These are phyloP conservation scores for Colletotrichum sublineola DNA, from an alignment of 2,329 filamentous ascomycete species.

Conservation along the genomic window DNA sequence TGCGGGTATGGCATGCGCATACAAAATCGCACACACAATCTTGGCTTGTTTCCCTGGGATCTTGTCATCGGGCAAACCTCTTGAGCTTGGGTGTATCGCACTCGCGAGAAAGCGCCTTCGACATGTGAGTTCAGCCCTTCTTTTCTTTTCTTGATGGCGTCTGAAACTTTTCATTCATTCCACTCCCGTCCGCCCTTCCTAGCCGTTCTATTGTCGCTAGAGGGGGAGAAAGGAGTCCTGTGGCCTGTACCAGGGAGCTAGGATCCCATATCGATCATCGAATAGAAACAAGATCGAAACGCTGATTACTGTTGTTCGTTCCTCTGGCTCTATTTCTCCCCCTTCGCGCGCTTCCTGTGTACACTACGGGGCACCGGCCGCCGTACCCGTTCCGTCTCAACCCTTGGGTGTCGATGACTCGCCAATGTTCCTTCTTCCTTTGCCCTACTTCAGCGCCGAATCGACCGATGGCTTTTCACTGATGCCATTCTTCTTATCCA, in stretches of 20 bases:
- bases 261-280: conserved; percentile 22
- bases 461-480: conserved; percentile 2
- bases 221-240: background rate
- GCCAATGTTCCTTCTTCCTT: conserved; percentile 10
- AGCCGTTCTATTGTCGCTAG: background rate
- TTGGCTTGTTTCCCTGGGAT: background rate
- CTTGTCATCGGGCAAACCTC: background rate
- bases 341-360: background rate
- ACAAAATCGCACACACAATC: background rate
- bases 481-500: background rate
- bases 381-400: conserved; percentile 3
- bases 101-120: background rate
- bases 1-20: conserved; percentile 18
- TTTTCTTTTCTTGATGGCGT: background rate
- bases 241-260: background rate
- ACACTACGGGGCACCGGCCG: background rate
- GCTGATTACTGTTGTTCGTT: background rate
- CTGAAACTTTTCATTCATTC: background rate
- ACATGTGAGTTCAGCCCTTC: background rate
- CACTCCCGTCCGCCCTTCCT: background rate
- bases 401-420: conserved; percentile 36
- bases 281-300: conserved; percentile 39
- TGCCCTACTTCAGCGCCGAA: background rate
- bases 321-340: background rate
- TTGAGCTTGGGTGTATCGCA: background rate